A percentile compares a stretch with the other conserved stretches of the same genome.
These are phyloP conservation scores for Picochlorum sp. DNA, from an alignment of 139 green algal genomes.

Conservation along the genomic window DNA sequence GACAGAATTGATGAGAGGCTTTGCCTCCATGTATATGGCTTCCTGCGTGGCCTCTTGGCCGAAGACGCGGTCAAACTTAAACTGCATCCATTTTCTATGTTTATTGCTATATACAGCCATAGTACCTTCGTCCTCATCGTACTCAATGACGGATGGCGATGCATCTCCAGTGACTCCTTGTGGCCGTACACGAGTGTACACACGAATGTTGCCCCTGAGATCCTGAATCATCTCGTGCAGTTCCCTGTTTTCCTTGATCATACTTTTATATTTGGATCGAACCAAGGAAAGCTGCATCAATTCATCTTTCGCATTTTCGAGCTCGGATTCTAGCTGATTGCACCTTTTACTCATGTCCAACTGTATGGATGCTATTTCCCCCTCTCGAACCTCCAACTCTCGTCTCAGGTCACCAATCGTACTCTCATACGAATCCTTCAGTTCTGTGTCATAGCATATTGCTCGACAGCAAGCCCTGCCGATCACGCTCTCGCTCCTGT, in stretches of 20 bases:
- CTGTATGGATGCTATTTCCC: too few species aligned
- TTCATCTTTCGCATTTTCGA: slow-evolving; percentile 17
- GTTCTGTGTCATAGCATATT: background rate
- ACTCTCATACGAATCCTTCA: background rate
- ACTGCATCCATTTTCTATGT: slow-evolving; percentile 28
- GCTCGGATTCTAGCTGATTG: too few species aligned
- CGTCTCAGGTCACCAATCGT: too few species aligned
- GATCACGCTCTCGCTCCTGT: slow-evolving; percentile 16
- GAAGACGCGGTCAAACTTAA: slow-evolving; percentile 75
- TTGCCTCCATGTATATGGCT: slow-evolving; percentile 76
- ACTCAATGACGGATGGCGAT: slow-evolving; percentile 28
- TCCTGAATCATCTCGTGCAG: slow-evolving; percentile 84
- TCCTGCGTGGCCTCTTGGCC: slow-evolving; percentile 52
- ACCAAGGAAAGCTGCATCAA: slow-evolving; percentile 24
- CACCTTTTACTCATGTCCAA: too few species aligned
- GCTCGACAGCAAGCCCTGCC: background rate
- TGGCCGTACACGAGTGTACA: slow-evolving; percentile 76
- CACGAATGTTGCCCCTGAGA: slow-evolving; percentile 74
- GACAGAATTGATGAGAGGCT: slow-evolving; percentile 76
- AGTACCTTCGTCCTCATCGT: slow-evolving; percentile 35
- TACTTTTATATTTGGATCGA: slow-evolving; percentile 33
- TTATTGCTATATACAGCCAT: slow-evolving; percentile 26
- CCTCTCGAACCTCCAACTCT: too few species aligned
- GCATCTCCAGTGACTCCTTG: slow-evolving; percentile 56
- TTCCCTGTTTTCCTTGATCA: slow-evolving; percentile 48